Evolutionary conservation across 1,284 basidiomycete genomes (phyloP), one percentile per base, ranked within the genome.

Genomic region (Trichosporon inkin): DNA sequence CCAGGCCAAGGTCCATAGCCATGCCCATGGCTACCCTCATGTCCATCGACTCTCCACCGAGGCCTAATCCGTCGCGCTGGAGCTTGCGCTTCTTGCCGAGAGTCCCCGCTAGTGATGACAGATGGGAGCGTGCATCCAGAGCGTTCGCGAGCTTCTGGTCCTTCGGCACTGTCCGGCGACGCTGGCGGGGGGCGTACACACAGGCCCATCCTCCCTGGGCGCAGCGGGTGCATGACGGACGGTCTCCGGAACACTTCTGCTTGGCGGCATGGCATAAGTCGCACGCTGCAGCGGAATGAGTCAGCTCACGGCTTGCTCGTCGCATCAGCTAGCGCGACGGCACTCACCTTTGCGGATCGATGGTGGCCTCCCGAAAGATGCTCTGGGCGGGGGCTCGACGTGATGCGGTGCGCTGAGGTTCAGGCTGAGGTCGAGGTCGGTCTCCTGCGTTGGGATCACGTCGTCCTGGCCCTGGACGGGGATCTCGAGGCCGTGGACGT

Each of bases 191-290:
- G 0, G 77, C 75, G 57, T 78, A 78, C 54, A 69, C 62, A 58
- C 77, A 78, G 35, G 67, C 60, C 77, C 77, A 78, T 32, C 72
- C 71, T 14, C 75, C 75, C 17, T 72, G 70, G 2, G 68, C 65
- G 56, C 77, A 79, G 3, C 77, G 70, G 2, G 72, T 71, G 60
- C 77, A 79, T 11, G 68, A 67, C 2, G 77, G 77, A 10, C 74
- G 66, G 35, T 79, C 75, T 28, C 74, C 74, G 11, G 76, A 77
- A 56, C 77, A 79, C 69, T 76, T 77, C 69, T 77, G 76, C 58
- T 77, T 78, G 8, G 75, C 74, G 11, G 70, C 70, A 56, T 78
- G 76, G 56, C 76, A 78, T 34, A 75, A 57, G 60, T 78, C 76
- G 56, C 76, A 78, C 4, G 76, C 76, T 76, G 53, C 6, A 32